These are phyloP conservation scores for Peronosclerospora sorghi DNA, from an alignment of 352 stramenopile species.

Conservation along the genomic window DNA sequence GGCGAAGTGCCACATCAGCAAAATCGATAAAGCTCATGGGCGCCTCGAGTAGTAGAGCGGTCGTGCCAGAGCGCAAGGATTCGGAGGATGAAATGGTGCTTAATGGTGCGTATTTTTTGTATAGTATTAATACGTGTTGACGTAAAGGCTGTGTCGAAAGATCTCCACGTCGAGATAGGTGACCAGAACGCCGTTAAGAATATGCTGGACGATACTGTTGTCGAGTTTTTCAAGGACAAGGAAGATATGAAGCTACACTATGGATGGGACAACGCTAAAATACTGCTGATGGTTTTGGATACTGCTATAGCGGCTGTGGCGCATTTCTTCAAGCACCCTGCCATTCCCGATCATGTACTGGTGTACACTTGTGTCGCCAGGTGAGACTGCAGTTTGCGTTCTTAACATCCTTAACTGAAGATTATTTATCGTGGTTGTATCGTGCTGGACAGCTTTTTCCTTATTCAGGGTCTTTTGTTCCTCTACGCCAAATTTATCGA, in stretches of 20 bases:
- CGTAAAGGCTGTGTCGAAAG: constrained; percentile 1
- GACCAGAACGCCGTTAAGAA: constrained; percentile 84
- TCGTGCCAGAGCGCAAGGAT: constrained; percentile 33
- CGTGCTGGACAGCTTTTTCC: constrained; percentile 50
- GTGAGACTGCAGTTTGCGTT: constrained; percentile 33
- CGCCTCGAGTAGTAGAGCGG: constrained; percentile 24
- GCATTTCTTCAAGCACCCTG: constrained; percentile 57
- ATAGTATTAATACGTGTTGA: neutral
- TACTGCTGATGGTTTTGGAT: constrained; percentile 66
- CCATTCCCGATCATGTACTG: constrained; percentile 50
- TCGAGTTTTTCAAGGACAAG: constrained; percentile 60
- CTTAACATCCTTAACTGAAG: too few species aligned
- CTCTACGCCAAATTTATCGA: constrained; percentile 63
- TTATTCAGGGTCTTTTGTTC: constrained; percentile 65
- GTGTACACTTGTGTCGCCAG: constrained; percentile 57
- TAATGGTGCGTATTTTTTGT: constrained; percentile 35
- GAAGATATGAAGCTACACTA: constrained; percentile 53
- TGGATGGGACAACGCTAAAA: constrained; percentile 75
- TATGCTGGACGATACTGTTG: constrained; percentile 71
- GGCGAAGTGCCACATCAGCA: constrained; percentile 21
- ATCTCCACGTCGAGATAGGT: constrained; percentile 62
- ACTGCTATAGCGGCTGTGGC: constrained; percentile 45
- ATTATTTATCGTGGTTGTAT: neutral
- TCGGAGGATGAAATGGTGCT: constrained; percentile 50
- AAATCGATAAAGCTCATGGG: constrained; percentile 21